phyloP scores from a whole-genome alignment of 192 early-diverging fungal species.

The Haplosporangium gracile region DNA sequence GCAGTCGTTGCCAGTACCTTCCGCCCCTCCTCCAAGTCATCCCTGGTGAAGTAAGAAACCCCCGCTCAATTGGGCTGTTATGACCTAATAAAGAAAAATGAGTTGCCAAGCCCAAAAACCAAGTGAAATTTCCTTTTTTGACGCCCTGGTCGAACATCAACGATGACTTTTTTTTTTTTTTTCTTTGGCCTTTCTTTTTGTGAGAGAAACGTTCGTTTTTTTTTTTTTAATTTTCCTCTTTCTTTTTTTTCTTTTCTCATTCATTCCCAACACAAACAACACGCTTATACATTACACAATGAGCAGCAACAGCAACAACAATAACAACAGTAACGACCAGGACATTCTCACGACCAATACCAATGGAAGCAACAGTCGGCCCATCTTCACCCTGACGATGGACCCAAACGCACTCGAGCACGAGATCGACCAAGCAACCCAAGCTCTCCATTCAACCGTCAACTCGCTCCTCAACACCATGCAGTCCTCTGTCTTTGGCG shows the following conservation, averaged over 20 bases:
- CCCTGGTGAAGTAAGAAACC: neutral
- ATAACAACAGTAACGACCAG: neutral
- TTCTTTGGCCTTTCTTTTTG: neutral
- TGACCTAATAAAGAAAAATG: neutral
- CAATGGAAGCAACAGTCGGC: neutral
- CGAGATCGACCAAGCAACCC: conserved; percentile 43
- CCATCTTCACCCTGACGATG: conserved; percentile 45
- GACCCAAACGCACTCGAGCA: conserved; percentile 44
- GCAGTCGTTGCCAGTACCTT: neutral
- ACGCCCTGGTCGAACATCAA: neutral
- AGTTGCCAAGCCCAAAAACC: neutral
- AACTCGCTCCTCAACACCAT: conserved; percentile 43
- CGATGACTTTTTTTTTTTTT: neutral
- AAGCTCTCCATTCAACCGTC: conserved; percentile 39
- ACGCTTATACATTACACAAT: neutral
- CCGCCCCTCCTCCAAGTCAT: conserved; percentile 9
- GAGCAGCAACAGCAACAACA: neutral
- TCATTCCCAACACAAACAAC: neutral
- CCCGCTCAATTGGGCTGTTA: too few species aligned
- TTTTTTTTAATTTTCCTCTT: neutral
- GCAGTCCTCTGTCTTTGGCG: conserved; percentile 55
- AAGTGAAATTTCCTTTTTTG: conserved; percentile 28
- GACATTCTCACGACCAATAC: neutral
- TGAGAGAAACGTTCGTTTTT: neutral
- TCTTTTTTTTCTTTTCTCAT: neutral